Evolutionary conservation across 139 green algal genomes (phyloP), one percentile per base, ranked within the genome.

Genomic region (Closterium sp.): DNA sequence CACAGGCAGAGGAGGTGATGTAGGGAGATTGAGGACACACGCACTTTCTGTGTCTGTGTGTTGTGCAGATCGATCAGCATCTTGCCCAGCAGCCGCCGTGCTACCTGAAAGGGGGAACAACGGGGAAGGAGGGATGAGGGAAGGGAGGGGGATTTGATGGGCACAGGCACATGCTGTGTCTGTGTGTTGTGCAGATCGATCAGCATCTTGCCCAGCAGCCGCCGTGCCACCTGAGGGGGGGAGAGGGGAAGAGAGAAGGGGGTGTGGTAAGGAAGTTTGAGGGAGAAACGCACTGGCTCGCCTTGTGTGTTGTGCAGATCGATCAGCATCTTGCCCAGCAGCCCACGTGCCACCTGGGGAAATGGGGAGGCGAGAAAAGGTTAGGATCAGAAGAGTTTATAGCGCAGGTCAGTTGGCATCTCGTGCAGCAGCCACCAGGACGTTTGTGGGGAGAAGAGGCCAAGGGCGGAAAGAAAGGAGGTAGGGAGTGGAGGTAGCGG

Each of bases 201-300:
- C 85, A 99, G 95, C 87, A 99, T 95, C 96, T 99, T 99, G 90
- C 96, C 97, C 94, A 99, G 95, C 92, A 99, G 96, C 92, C 96
- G 93, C 27, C 91, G 88, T 9, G 93, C 93, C 28, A 97, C 96
- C 90, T 93, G 90, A 29, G 13, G 22, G 24, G 29, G 4, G 27
- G 5, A 24, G 79, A n/a, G n/a, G 32, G 32, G 32, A 3, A 38
- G 3, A 3, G 3, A 38, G 3, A 38, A 38, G 32, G 32, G 32
- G 32, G 32, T 38, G 32, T 7, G 32, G 3, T 2, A 38, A 3
- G 27, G 79, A 9, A 3, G 2, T 30, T 87, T 4, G 62, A 45
- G 24, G n/a, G 32, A 38, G 32, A 3, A 38, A 31, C 34, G 86
- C n/a, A 95, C 27, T 1, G 88, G 45, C 70, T 95, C 90, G n/a